Conservation (phyloP, 345 rosid genomes). For the Raphanus raphanistrum region DNA sequence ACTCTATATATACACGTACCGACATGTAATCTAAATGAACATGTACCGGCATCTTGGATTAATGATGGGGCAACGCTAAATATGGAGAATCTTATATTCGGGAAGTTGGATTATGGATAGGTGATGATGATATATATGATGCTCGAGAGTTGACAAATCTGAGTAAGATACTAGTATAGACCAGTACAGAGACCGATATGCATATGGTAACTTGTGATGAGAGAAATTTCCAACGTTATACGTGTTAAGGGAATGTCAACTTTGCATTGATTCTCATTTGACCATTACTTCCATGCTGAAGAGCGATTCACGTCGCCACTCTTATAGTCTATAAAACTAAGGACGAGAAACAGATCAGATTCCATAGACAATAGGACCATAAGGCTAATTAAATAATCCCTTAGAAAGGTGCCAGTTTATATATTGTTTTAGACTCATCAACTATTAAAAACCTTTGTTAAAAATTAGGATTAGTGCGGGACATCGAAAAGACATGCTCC, state of each 20-base stretch:
- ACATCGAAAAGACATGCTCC: too few species aligned
- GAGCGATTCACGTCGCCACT: slow-evolving; percentile 1
- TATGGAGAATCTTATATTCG: slow-evolving; percentile 22
- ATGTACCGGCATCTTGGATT: slow-evolving; percentile 4
- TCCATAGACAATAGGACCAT: not conserved
- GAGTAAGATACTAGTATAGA: not conserved
- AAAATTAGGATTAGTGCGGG: not conserved
- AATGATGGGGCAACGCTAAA: slow-evolving; percentile 15
- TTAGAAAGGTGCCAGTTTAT: not conserved
- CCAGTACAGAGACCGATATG: slow-evolving; percentile 15
- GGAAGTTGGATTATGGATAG: slow-evolving; percentile 26
- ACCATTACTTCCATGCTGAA: slow-evolving; percentile 22
- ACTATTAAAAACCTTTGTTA: not conserved
- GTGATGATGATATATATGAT: slow-evolving; percentile 24
- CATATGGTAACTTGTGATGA: slow-evolving; percentile 35
- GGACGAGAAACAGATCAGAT: not conserved
- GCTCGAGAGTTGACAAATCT: slow-evolving; percentile 39
- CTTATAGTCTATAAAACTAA: not conserved
- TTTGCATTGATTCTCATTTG: slow-evolving; percentile 36
- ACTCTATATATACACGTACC: slow-evolving; percentile 21
- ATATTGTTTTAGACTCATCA: not conserved
- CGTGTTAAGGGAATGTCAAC: slow-evolving; percentile 44
- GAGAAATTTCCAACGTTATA: slow-evolving; percentile 18
- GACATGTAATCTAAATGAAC: not conserved
- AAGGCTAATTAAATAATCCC: not conserved